These are phyloP conservation scores for Arthrobotrys sinensis DNA, from an alignment of 2,329 filamentous ascomycete genomes.

Conservation along the genomic window DNA sequence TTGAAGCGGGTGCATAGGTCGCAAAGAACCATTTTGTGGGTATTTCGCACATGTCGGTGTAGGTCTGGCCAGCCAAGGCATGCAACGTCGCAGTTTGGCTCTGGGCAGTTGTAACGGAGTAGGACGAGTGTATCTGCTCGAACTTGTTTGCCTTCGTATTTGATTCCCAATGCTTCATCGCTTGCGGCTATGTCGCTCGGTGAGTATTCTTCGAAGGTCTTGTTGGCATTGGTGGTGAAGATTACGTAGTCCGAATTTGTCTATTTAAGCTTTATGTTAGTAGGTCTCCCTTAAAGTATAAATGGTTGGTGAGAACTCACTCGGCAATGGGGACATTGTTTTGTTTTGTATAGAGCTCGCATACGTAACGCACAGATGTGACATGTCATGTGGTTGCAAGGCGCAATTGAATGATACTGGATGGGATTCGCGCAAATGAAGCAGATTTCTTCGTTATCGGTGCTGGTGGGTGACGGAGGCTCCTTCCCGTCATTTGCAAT, in stretches of 20 bases:
- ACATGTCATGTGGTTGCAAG: conserved; percentile 96
- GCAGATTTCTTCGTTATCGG: conserved; percentile 83
- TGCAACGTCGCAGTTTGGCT: conserved; percentile 85
- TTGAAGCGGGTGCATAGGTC: conserved; percentile 94
- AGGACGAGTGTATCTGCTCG: conserved; percentile 90
- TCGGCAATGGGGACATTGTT: conserved; percentile 95
- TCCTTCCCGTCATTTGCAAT: conserved; percentile 61
- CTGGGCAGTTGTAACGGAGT: conserved; percentile 94
- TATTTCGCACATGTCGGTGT: conserved; percentile 83
- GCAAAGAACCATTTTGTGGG: conserved; percentile 83
- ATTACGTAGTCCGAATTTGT: conserved; percentile 77
- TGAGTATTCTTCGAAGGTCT: conserved; percentile 87
- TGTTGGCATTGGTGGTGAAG: conserved; percentile 87
- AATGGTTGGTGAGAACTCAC: conserved; percentile 71
- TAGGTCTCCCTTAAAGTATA: not conserved
- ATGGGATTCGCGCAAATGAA: conserved; percentile 97
- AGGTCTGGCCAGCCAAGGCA: conserved; percentile 85
- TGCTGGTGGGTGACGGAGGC: conserved; percentile 41
- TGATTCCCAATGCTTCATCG: conserved; percentile 90
- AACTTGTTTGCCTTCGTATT: conserved; percentile 89
- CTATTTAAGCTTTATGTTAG: conserved; percentile 46
- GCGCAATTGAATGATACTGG: conserved; percentile 87
- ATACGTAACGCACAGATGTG: conserved; percentile 94
- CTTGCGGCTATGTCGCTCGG: conserved; percentile 80
- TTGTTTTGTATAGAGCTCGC: conserved; percentile 94